Base-by-base conservation (phyloP, 1,284 basidiomycete species). In the Rhodotorula mucilaginosa region DNA sequence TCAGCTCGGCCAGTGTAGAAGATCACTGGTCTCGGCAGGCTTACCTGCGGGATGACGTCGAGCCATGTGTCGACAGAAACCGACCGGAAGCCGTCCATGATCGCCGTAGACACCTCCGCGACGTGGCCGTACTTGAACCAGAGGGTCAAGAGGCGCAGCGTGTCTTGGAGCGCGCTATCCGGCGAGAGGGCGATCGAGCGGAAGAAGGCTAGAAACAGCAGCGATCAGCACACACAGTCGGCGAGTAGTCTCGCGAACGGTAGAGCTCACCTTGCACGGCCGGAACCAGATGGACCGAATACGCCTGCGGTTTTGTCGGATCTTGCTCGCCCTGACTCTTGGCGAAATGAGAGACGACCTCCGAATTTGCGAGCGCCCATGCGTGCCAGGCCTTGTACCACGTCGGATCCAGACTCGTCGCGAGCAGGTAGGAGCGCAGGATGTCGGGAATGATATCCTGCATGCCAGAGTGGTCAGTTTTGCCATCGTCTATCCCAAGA, bases 301-400 rank as follows among this genome's bases (percentile, higher is more conserved):
- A 86, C 68, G 87, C 87, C 56, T 86, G 86, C 19, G 88, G 86
- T 2, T 88, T 87, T n/a, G 91, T 83, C 75, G 87, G 86, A 72
- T 83, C 85, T 72, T 89, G 86, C 80, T 96, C 92, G 73, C 93
- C 83, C 56, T 73, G 72, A 7, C 62, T 68, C 46, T 75, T 74
- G 46, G 73, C 73, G 65, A 76, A 78, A 78, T 89, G 87, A n/a
- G 87, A 86, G 70, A 99, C 90, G 72, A 98, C 92, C 75, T 98
- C 93, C 76, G 97, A 97, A 81, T 98, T 98, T 18, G 94, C 91
- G 70, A 99, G 83, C 10, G 97, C 96, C 94, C 95, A 99, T 1
- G 93, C 95, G 81, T 99, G 96, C 96, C 96, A 98, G 23, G 96
- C 97, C 82, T 98, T 97, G 83, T 98, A 98, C 96, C 96, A 99